Percentiles rank a stretch among this genome's conserved stretches.
These are phyloP conservation scores for Arthroderma sp. DNA, from an alignment of 2,329 filamentous ascomycete species.

Conservation along the genomic window DNA sequence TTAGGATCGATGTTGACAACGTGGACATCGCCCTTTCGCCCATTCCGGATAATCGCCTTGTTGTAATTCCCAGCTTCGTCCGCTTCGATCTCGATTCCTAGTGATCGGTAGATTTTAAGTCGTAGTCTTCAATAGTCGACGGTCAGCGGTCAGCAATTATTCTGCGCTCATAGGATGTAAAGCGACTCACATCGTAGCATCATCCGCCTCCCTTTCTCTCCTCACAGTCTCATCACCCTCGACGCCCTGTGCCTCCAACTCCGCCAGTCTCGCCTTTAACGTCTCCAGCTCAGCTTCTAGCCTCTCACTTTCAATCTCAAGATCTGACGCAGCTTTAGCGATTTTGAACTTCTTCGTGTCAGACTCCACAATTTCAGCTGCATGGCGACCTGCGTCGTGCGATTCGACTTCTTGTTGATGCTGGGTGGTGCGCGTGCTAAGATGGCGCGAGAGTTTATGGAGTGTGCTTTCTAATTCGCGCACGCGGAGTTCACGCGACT, in stretches of 20 bases:
- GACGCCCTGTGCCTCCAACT: constrained; percentile 74
- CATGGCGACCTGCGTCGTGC: constrained; percentile 69
- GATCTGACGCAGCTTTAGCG: constrained; percentile 78
- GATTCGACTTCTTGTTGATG: constrained; percentile 61
- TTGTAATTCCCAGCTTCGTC: constrained; percentile 68
- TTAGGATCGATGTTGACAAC: constrained; percentile 90
- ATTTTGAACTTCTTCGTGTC: constrained; percentile 90
- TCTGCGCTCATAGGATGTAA: not conserved
- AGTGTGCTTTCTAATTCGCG: constrained; percentile 54
- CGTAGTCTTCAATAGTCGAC: constrained; percentile 44
- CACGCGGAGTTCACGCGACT: constrained; percentile 67
- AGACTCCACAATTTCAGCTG: constrained; percentile 68
- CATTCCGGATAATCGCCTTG: constrained; percentile 74
- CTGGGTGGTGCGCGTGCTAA: constrained; percentile 60
- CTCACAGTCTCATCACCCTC: constrained; percentile 51
- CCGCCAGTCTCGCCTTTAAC: constrained; percentile 59
- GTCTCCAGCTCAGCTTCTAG: constrained; percentile 65
- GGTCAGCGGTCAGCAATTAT: not conserved
- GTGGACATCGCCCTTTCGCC: constrained; percentile 78
- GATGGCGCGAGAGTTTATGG: constrained; percentile 60
- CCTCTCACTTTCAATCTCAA: constrained; percentile 92
- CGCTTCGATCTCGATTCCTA: constrained; percentile 83
- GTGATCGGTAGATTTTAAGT: constrained; percentile 76
- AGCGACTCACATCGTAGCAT: constrained; percentile 32
- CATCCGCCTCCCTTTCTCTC: constrained; percentile 38